A percentile compares a stretch with the other conserved stretches of the same genome.
phyloP scores from a whole-genome alignment of 2,329 filamentous ascomycete genomes.

The Neodidymelliopsis sp. region DNA sequence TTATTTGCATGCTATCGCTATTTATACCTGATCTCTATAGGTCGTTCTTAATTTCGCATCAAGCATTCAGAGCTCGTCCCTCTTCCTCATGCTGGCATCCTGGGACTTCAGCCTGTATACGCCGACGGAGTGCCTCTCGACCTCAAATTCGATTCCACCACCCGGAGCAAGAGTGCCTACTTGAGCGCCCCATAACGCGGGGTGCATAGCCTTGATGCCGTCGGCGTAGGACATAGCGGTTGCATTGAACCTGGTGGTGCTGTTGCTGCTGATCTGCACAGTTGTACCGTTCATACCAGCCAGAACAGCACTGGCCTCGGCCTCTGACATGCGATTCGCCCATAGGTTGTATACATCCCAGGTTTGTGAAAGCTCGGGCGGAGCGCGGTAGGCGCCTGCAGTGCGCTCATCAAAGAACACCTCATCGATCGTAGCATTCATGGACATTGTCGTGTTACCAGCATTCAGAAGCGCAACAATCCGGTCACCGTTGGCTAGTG shows the following conservation, averaged over 20 bases:
- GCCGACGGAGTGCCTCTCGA: conserved; percentile 60
- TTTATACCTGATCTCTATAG: too few relatives aligned
- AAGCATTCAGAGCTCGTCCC: conserved; percentile 53
- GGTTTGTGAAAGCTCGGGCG: conserved; percentile 50
- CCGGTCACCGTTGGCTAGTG: conserved; percentile 56
- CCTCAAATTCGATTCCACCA: conserved; percentile 54
- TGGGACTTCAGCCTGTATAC: conserved; percentile 56
- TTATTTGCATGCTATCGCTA: too few relatives aligned
- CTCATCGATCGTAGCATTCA: conserved; percentile 61
- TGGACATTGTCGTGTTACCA: conserved; percentile 48
- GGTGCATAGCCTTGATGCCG: conserved; percentile 53
- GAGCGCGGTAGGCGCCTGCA: conserved; percentile 48
- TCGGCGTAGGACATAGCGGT: conserved; percentile 58
- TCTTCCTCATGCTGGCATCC: conserved; percentile 43
- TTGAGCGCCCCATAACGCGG: conserved; percentile 56
- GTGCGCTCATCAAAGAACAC: conserved; percentile 61
- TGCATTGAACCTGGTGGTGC: conserved; percentile 57
- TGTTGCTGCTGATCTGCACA: conserved; percentile 41
- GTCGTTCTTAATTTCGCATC: neutral
- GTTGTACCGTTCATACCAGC: conserved; percentile 54
- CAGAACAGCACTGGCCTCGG: conserved; percentile 55
- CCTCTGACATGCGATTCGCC: conserved; percentile 61
- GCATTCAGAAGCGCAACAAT: conserved; percentile 62
- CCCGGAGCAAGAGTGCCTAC: conserved; percentile 54
- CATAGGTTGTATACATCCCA: conserved; percentile 65